Conservation (phyloP, 2,329 filamentous ascomycete species). For the Calonectria pseudoturangicola region DNA sequence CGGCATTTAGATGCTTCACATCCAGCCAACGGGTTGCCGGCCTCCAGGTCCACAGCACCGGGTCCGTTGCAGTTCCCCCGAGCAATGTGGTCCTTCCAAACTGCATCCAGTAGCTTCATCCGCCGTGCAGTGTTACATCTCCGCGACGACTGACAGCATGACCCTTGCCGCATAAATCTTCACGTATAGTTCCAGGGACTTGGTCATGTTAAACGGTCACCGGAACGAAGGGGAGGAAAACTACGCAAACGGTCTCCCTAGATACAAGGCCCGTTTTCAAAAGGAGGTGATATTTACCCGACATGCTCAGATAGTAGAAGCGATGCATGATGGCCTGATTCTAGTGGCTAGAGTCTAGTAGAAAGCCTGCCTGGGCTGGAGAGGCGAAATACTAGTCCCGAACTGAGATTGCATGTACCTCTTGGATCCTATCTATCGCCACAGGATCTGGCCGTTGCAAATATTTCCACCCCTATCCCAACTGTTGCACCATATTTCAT, state of each 20-base stretch:
- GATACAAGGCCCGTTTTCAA: not conserved
- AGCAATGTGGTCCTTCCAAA: not conserved
- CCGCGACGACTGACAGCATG: not conserved
- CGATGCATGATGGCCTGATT: conserved; percentile 11
- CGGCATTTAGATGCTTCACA: not conserved
- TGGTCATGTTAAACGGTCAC: conserved; percentile 1
- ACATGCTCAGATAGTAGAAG: conserved; percentile 1
- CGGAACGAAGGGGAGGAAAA: not conserved
- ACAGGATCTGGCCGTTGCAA: conserved; percentile 19
- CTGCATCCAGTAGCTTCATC: conserved; percentile 13
- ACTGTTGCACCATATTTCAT: not conserved
- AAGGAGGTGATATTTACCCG: conserved; percentile 1
- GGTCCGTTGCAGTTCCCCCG: conserved; percentile 6
- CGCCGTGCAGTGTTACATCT: conserved; percentile 30
- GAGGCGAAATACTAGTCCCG: conserved; percentile 3
- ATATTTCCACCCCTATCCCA: not conserved
- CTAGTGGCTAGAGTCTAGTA: not conserved
- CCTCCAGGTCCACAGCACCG: conserved; percentile 30
- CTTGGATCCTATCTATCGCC: not conserved
- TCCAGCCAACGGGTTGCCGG: conserved; percentile 22
- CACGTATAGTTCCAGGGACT: conserved; percentile 11
- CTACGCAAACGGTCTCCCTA: conserved; percentile 10
- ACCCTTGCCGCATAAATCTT: conserved; percentile 21
- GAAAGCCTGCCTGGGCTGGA: not conserved
- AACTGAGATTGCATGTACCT: conserved; percentile 5